Conservation (phyloP, 768 basidiomycete genomes). For the Tubosaeta brunneosetosa region DNA sequence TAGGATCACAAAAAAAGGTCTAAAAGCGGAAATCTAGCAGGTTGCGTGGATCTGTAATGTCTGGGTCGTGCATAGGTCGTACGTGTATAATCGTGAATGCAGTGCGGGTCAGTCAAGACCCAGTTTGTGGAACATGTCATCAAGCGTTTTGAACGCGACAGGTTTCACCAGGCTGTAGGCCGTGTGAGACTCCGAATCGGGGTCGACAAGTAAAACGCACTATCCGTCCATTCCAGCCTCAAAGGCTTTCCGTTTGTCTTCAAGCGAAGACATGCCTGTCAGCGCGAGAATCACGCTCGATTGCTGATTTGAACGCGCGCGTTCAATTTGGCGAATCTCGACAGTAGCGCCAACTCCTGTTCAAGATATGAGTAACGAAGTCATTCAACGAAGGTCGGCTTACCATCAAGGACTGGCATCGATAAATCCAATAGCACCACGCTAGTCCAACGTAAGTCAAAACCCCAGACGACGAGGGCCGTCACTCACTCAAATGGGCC, state of each 20-base stretch:
- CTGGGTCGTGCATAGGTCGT: neutral
- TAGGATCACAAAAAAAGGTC: slow-evolving; percentile 5
- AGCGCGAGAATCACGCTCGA: slow-evolving; percentile 72
- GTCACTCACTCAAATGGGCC: slow-evolving; percentile 80
- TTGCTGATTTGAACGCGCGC: slow-evolving; percentile 27
- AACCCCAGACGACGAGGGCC: neutral
- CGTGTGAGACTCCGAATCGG: neutral
- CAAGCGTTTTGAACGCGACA: slow-evolving; percentile 87
- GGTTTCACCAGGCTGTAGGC: slow-evolving; percentile 80
- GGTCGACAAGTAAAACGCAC: slow-evolving; percentile 46
- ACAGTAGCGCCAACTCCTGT: slow-evolving; percentile 77
- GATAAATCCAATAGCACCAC: slow-evolving; percentile 85
- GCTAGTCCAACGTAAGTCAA: slow-evolving; percentile 36
- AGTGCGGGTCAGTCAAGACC: slow-evolving; percentile 40
- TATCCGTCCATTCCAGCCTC: slow-evolving; percentile 94
- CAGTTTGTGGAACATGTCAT: slow-evolving; percentile 75
- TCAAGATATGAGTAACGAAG: neutral
- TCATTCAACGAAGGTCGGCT: slow-evolving; percentile 10
- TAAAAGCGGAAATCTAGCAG: slow-evolving; percentile 2
- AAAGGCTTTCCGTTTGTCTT: slow-evolving; percentile 89
- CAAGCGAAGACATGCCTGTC: slow-evolving; percentile 89
- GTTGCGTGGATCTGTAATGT: slow-evolving; percentile 10
- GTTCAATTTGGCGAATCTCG: slow-evolving; percentile 77
- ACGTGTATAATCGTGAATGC: slow-evolving; percentile 9
- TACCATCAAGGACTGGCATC: slow-evolving; percentile 92